Evolutionary conservation across 2,329 filamentous ascomycete genomes (phyloP).

Genomic region (Simplicillium aogashimaense): DNA sequence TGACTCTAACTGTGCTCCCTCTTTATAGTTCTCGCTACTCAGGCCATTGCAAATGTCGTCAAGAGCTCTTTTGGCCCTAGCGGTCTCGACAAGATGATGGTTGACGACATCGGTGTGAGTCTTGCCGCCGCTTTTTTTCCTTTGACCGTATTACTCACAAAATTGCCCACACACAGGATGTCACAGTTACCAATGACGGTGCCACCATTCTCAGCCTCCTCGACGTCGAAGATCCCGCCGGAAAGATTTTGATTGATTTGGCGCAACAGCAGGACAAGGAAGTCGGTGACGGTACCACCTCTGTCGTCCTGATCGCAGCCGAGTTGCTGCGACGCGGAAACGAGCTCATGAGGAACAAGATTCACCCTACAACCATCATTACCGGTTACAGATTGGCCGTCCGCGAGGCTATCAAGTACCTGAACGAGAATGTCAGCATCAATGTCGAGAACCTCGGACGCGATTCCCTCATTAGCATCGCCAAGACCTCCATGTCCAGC

Average conservation of each 20-base stretch:
- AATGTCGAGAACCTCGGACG: slow-evolving; percentile 88
- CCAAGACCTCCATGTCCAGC: slow-evolving; percentile 98
- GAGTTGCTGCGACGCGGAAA: slow-evolving; percentile 90
- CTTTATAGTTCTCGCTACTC: slow-evolving; percentile 71
- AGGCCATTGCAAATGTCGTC: slow-evolving; percentile 96
- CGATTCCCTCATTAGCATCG: slow-evolving; percentile 87
- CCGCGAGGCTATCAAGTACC: slow-evolving; percentile 94
- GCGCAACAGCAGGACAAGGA: slow-evolving; percentile 99
- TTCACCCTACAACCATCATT: slow-evolving; percentile 99
- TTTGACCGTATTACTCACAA: slow-evolving; percentile 9
- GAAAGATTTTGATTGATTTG: slow-evolving; percentile 95
- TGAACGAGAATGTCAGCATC: slow-evolving; percentile 95
- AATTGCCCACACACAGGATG: slow-evolving; percentile 51
- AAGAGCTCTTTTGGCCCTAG: slow-evolving; percentile 98
- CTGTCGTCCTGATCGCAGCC: slow-evolving; percentile 92
- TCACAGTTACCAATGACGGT: slow-evolving; percentile 97
- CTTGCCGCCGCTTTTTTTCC: slow-evolving; percentile 7
- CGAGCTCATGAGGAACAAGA: slow-evolving; percentile 98
- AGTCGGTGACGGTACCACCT: slow-evolving; percentile 96
- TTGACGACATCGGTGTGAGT: slow-evolving; percentile 91
- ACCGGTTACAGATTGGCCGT: slow-evolving; percentile 94
- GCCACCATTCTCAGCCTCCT: slow-evolving; percentile 92
- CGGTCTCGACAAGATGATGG: slow-evolving; percentile 99
- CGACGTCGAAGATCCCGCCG: slow-evolving; percentile 94
- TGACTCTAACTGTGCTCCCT: slow-evolving; percentile 7